A percentile compares a stretch with the other conserved stretches of the same genome.
Evolutionary conservation across 768 basidiomycete genomes (phyloP).

Genomic region (Tephrocybe sp.): DNA sequence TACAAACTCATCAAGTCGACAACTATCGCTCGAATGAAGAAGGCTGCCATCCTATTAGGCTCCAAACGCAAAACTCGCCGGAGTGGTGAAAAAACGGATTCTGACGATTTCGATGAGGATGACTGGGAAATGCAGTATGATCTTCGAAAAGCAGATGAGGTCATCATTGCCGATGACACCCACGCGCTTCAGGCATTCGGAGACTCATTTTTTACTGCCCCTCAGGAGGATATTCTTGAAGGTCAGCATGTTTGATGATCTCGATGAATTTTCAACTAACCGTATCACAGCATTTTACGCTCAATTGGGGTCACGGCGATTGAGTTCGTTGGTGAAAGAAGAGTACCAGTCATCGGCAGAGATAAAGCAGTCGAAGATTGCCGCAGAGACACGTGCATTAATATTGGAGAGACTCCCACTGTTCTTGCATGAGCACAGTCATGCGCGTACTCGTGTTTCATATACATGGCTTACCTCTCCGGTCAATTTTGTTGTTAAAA

Average conservation of each 20-base stretch:
- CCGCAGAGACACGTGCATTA: slow-evolving; percentile 52
- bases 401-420: slow-evolving; percentile 84
- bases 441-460: slow-evolving; percentile 57
- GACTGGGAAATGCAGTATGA: slow-evolving; percentile 75
- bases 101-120: slow-evolving; percentile 60
- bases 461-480: slow-evolving; percentile 63
- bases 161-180: slow-evolving; percentile 85
- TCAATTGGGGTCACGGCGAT: slow-evolving; percentile 67
- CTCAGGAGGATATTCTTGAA: slow-evolving; percentile 91
- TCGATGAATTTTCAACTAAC: background rate
- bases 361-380: slow-evolving; percentile 42
- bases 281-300: slow-evolving; percentile 62
- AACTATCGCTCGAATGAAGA: slow-evolving; percentile 65
- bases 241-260: slow-evolving; percentile 31
- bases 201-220: slow-evolving; percentile 70
- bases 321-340: slow-evolving; percentile 74
- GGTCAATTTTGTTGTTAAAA: slow-evolving; percentile 67
- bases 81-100: slow-evolving; percentile 22
- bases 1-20: slow-evolving; percentile 46
- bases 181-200: slow-evolving; percentile 79
- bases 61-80: slow-evolving; percentile 54
- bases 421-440: slow-evolving; percentile 87
- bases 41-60: slow-evolving; percentile 69
- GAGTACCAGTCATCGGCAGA: slow-evolving; percentile 65
- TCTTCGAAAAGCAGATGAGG: slow-evolving; percentile 62